Evolutionary conservation across 2,329 filamentous ascomycete genomes (phyloP).

Genomic region (Lachnellula hyalina): DNA sequence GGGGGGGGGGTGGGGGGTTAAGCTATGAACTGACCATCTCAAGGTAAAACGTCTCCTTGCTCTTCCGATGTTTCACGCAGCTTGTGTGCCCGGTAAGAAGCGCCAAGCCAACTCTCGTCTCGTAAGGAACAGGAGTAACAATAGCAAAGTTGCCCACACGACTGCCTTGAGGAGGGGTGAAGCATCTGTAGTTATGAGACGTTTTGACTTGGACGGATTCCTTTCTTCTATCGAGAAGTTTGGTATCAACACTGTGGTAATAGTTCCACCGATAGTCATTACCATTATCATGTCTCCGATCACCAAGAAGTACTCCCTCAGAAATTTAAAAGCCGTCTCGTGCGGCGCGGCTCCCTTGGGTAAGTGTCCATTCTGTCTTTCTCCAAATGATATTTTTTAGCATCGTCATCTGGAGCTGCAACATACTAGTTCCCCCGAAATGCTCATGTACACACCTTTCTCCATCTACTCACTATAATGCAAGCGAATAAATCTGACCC

Average conservation of each 20-base stretch:
- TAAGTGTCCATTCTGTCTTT: no score
- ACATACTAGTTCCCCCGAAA: no score
- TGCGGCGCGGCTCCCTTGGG: constrained; percentile 40
- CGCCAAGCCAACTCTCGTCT: neutral
- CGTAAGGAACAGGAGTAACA: neutral
- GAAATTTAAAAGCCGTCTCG: constrained; percentile 44
- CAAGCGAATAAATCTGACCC: no score
- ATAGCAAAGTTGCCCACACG: constrained; percentile 64
- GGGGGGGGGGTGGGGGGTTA: neutral
- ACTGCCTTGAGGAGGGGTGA: constrained; percentile 30
- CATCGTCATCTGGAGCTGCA: no score
- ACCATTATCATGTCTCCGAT: constrained; percentile 41
- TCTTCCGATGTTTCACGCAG: constrained; percentile 54
- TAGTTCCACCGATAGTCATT: constrained; percentile 73
- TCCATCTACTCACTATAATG: no score
- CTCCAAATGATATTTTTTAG: no score
- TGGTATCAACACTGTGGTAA: constrained; percentile 58
- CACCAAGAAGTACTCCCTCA: constrained; percentile 40
- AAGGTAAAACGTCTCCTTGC: constrained; percentile 44
- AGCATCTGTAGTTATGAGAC: constrained; percentile 54
- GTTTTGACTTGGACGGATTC: constrained; percentile 70
- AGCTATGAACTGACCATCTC: constrained; percentile 8
- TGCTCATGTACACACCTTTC: no score
- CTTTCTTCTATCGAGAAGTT: constrained; percentile 62
- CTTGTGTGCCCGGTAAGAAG: constrained; percentile 57